Base-by-base conservation (phyloP, 164 flowering plant genomes). In the Vitis cinerea region DNA sequence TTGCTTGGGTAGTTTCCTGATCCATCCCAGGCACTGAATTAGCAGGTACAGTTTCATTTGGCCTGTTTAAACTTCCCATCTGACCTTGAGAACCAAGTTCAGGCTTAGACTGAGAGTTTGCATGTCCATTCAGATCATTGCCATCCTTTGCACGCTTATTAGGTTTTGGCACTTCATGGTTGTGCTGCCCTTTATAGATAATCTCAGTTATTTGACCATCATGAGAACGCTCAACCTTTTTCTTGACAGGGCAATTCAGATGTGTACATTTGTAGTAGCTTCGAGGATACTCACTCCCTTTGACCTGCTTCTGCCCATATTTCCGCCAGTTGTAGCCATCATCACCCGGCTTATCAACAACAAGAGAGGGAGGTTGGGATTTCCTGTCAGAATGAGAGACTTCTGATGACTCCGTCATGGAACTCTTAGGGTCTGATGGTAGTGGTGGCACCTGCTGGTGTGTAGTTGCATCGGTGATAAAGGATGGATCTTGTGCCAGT, bases 301-400 rank as follows among this genome's bases (percentile, higher is more conserved):
- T 95, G 59, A 95, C 97, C 70, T 88, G 94, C 81, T 95, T 93
- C 84, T 93, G 98, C 57, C 99, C 99, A 78, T 93, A 95, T 69
- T 95, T 95, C 64, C 98, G 79, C 99, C 99, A 95, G 74, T 95
- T 91, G 72, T 84, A 93, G 70, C 98, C 97, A 81, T 95, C 99
- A 73, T 81, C 84, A 6, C 74, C 80, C 60, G 93, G 93, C 71
- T 87, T 93, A 74, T 91, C 94, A 53, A 79, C 77, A 59, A 77
- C 71, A 56, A 71, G 50, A 12, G 73, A 50, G 67, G 81, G 65
- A 47, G 82, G 54, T 63, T 82, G 86, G 29, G 73, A 72, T 75
- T 80, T 90, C 70, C 75, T 78, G 63, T 89, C 92, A 73, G 87
- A 76, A 51, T 81, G 75, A 49, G 86, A 78, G 63, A 71, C 72